Conservation (phyloP, 2,329 filamentous ascomycete species). For the Sporothrix mexicana region DNA sequence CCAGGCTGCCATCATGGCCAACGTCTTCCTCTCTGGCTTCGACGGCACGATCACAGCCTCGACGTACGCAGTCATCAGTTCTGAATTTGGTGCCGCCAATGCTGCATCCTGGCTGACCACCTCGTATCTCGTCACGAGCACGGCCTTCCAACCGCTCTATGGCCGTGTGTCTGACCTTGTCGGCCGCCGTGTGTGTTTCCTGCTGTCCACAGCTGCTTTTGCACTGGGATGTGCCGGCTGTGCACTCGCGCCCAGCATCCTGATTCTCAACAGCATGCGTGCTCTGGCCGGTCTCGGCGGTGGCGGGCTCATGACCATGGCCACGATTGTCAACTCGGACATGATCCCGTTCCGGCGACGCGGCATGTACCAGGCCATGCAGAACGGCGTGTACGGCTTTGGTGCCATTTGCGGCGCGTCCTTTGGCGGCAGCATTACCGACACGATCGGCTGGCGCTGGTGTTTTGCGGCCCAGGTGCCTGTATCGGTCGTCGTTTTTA, state of each 20-base stretch:
- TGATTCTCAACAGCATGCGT: constrained; percentile 58
- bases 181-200: constrained; percentile 68
- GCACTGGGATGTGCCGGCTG: constrained; percentile 58
- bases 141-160: constrained; percentile 76
- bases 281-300: constrained; percentile 64
- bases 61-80: constrained; percentile 68
- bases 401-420: constrained; percentile 73
- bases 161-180: constrained; percentile 58
- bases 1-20: constrained; percentile 66
- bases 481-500: constrained; percentile 59
- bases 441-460: constrained; percentile 71
- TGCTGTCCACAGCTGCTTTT: constrained; percentile 58
- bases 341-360: constrained; percentile 71
- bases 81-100: constrained; percentile 52
- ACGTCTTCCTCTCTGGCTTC: constrained; percentile 70
- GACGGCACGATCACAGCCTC: constrained; percentile 76
- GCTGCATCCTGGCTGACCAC: constrained; percentile 63
- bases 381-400: constrained; percentile 73
- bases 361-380: constrained; percentile 73
- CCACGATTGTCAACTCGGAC: constrained; percentile 72
- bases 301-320: constrained; percentile 76
- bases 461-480: constrained; percentile 69
- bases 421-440: constrained; percentile 69
- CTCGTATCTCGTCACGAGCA: constrained; percentile 73
- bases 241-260: constrained; percentile 56